Base-by-base conservation (phyloP, 805 yeast species). In the Maudiozyma saulgeensis region DNA sequence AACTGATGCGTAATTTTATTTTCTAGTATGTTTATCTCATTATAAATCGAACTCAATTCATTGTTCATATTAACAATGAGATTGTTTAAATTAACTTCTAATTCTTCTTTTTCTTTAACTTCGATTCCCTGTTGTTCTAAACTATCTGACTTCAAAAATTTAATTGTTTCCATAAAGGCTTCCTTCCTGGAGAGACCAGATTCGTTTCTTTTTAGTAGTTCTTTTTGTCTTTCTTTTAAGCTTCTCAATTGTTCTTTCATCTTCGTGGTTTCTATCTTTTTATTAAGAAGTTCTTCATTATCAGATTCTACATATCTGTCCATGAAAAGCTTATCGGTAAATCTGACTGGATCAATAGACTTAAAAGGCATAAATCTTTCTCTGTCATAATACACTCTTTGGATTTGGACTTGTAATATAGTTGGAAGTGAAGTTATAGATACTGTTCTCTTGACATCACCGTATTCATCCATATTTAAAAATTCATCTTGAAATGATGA, bases 331-430 rank as follows among this genome's bases (percentile, higher is more conserved):
- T 73, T 78, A 47, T 87, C 86, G 28, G 81, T 79, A 61, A 89
- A 88, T 3, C 90, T 90, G 44, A 93, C 73, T 8, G 89, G 95
- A 50, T 84, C 89, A 41, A 79, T 76, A 2, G 89, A 82, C 63
- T 93, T 93, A 60, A 87, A 87, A 0, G 95, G 87, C 66, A 82
- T 76, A 46, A 82, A 74, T 13, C 77, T 68, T 48, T 74, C 82
- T 43, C 89, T 74, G 61, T 93, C 96, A 64, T 83, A 93, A 63
- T 87, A 87, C 0, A 93, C 98, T 61, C 99, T 75, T 67, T 90
- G 98, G 7, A 93, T 86, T 62, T 93, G 99, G 45, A 93, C 79
- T 63, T 93, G 99, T 45, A 93, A 66, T 46, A 93, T 78, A 6
- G 82, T 81, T 0, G 99, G 99, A 19, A 88, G 68, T 49, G 79